Evolutionary conservation across 2,329 filamentous ascomycete genomes (phyloP), one percentile per base, ranked within the genome.

Genomic region (Diaporthe ampelina): DNA sequence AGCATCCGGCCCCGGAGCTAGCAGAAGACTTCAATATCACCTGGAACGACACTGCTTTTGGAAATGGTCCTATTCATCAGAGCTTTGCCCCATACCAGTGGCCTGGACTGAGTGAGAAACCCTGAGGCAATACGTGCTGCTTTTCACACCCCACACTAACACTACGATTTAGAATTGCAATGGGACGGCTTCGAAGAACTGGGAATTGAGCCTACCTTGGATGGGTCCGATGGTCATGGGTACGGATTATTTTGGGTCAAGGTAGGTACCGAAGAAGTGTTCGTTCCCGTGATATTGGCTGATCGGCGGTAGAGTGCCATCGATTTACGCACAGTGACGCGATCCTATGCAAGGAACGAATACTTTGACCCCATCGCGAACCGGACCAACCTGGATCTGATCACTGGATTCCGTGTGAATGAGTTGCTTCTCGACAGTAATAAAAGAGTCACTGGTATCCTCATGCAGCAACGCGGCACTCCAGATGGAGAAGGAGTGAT

Each of bases 51-150:
- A 56, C 52, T 19, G 26, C 52, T 1, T 56, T 56, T 56, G 52
- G 52, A 56, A 32, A 56, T 32, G 52, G 52, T 10, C 52, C 52
- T 17, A 56, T 56, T 56, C 17, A 56, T 32, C 52, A 56, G 52
- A 56, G 52, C 17, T 56, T 56, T 56, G 52, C 52, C 15, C 52
- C 52, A 7, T 56, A 56, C 26, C 52, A 56, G 52, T 56, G 52
- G 52, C 52, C 26, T 56, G 52, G 52, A 32, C 8, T 32, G 26
- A 56, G 52, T 56, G 24, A 56, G 52, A 56, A 21, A 9, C 52
- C 29, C 15, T 9, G 26, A 56, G 52, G 52, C 26, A 19, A 56
- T 3, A 9, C 10, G 0, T 32, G 3, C 5, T 56, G 9, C 6
- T 56, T 32, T 11, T 56, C 7, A 56, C 17, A 5, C 8, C 15